These are phyloP conservation scores for Trichoderma asperelloides DNA, from an alignment of 495 filamentous ascomycete species.

Conservation along the genomic window DNA sequence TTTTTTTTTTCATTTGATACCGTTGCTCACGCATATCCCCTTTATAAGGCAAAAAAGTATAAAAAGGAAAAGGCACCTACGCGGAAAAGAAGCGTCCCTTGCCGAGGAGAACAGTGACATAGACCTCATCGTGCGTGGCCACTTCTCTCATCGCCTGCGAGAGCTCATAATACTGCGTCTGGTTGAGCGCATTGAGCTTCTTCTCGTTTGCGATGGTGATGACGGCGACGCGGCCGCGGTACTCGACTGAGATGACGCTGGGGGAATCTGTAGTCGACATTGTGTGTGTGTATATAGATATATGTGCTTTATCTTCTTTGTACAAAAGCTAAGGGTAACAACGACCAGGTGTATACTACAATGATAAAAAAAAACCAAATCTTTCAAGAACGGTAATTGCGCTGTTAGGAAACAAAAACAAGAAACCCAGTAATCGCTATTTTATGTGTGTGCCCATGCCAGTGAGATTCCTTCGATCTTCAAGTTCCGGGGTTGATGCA, in stretches of 20 bases:
- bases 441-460: not conserved
- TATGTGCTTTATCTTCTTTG: no score
- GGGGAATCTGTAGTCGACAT: not conserved
- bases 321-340: no score
- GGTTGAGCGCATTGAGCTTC: conserved; percentile 82
- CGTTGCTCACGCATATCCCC: no score
- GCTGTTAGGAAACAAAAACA: no score
- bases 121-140: conserved; percentile 66
- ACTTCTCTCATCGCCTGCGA: conserved; percentile 62
- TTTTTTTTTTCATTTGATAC: no score
- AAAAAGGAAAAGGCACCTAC: conserved; percentile 44
- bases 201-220: conserved; percentile 78
- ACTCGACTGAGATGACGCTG: conserved; percentile 28
- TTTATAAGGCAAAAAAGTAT: no score
- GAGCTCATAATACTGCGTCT: conserved; percentile 66
- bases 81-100: conserved; percentile 94
- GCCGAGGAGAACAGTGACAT: conserved; percentile 78
- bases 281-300: not conserved
- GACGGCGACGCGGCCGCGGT: conserved; percentile 67
- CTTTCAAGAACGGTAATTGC: no score
- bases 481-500: no score
- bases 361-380: not conserved
- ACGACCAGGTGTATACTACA: no score
- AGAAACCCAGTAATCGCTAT: no score
- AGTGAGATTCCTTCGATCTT: not conserved